Percentiles rank a stretch among this genome's conserved stretches.
Evolutionary conservation across 2,329 filamentous ascomycete genomes (phyloP).

Genomic region (Acrocalymma vagum): DNA sequence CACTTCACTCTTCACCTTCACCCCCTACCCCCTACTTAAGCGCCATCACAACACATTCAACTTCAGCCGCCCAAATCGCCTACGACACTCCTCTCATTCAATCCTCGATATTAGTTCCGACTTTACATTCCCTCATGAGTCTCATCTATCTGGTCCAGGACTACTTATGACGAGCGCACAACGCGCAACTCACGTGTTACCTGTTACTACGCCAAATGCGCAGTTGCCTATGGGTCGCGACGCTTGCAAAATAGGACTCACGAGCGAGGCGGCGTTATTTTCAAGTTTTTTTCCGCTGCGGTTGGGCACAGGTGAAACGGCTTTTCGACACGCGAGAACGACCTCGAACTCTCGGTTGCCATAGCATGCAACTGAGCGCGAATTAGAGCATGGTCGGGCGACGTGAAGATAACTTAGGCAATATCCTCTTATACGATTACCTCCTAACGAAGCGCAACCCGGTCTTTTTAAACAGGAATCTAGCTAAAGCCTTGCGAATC

Average conservation of each 20-base stretch:
- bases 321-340: neutral
- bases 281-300: neutral
- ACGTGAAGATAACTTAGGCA: conserved; percentile 28
- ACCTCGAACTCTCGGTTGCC: no score
- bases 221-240: no score
- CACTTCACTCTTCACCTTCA: no score
- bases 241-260: no score
- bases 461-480: conserved; percentile 36
- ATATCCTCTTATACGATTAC: conserved; percentile 34
- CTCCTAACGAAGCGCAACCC: conserved; percentile 26
- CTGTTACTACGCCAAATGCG: neutral
- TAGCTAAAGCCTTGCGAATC: conserved; percentile 25
- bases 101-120: no score
- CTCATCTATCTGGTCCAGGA: no score
- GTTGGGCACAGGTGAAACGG: neutral
- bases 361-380: conserved; percentile 17
- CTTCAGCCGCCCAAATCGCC: no score
- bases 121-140: no score
- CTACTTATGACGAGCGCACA: conserved; percentile 1
- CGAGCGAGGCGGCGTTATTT: conserved; percentile 9
- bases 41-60: no score
- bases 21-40: no score
- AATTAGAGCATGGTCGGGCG: conserved; percentile 34
- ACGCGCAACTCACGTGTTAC: neutral
- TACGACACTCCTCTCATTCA: no score